Evolutionary conservation across 108 stramenopile genomes (phyloP).

Genomic region (Skeletonema menzelii): DNA sequence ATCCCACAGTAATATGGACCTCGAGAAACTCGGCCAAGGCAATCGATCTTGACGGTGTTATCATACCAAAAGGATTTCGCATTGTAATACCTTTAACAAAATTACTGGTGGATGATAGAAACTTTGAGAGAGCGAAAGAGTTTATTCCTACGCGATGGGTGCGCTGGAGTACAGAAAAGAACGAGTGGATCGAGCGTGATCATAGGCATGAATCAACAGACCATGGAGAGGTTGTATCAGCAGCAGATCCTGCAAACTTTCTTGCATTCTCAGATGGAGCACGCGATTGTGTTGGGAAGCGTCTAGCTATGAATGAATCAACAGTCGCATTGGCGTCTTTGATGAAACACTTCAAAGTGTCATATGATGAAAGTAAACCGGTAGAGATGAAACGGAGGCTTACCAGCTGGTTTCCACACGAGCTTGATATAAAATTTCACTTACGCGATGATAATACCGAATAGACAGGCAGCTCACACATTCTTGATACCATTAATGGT

Average conservation of each 20-base stretch:
- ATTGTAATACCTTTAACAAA: not conserved
- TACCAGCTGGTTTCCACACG: not conserved
- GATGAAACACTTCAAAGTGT: not conserved
- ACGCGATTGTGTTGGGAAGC: not conserved
- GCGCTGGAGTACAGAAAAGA: not conserved
- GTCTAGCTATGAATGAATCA: not conserved
- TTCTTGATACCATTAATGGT: not conserved
- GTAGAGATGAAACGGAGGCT: not conserved
- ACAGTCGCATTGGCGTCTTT: not conserved
- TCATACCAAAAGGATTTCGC: not conserved
- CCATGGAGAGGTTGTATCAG: not conserved
- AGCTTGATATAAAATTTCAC: not conserved
- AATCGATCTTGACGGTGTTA: not conserved
- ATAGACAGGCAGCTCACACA: not conserved
- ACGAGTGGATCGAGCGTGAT: conserved; percentile 2
- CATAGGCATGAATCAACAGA: not conserved
- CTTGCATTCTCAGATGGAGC: not conserved
- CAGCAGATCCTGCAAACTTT: not conserved
- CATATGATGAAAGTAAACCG: not conserved
- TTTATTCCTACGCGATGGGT: not conserved
- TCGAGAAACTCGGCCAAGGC: not conserved
- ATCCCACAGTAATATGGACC: not conserved
- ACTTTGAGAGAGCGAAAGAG: not conserved
- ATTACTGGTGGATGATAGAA: not conserved
- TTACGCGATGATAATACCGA: not conserved